Percentiles rank a stretch among this genome's conserved stretches.
These are phyloP conservation scores for Dendrostoma leiphaemia DNA, from an alignment of 2,329 filamentous ascomycete species.

Conservation along the genomic window DNA sequence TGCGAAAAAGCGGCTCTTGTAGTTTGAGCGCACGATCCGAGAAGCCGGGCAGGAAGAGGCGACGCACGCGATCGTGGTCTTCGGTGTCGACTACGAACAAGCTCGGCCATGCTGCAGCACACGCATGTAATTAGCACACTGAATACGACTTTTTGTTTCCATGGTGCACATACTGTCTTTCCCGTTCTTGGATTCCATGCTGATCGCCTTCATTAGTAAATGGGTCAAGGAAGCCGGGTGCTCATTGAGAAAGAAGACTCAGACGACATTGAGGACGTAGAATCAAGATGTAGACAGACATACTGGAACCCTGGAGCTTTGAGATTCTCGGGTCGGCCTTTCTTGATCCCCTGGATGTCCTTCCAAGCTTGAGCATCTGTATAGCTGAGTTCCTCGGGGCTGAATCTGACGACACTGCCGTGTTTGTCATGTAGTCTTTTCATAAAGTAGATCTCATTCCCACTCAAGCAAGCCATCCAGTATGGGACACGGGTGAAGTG, in stretches of 20 bases:
- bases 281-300: too few species aligned
- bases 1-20: constrained; percentile 23
- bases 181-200: neutral
- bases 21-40: constrained; percentile 25
- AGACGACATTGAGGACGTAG: too few species aligned
- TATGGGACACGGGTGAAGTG: constrained; percentile 23
- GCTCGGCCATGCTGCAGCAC: neutral
- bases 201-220: neutral
- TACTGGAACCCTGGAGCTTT: constrained; percentile 26
- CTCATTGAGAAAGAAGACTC: neutral
- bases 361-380: constrained; percentile 11
- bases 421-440: constrained; percentile 4
- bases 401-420: constrained; percentile 3
- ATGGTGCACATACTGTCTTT: neutral
- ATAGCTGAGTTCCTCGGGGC: neutral
- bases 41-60: constrained; percentile 24
- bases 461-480: constrained; percentile 20
- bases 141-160: neutral
- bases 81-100: constrained; percentile 17
- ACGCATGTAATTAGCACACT: neutral
- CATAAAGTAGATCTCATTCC: constrained; percentile 20
- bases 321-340: constrained; percentile 20
- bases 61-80: constrained; percentile 21
- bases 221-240: too few species aligned
- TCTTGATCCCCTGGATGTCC: constrained; percentile 1